Base-by-base conservation (phyloP, 139 green algal genomes). In the Chlorella sorokiniana region DNA sequence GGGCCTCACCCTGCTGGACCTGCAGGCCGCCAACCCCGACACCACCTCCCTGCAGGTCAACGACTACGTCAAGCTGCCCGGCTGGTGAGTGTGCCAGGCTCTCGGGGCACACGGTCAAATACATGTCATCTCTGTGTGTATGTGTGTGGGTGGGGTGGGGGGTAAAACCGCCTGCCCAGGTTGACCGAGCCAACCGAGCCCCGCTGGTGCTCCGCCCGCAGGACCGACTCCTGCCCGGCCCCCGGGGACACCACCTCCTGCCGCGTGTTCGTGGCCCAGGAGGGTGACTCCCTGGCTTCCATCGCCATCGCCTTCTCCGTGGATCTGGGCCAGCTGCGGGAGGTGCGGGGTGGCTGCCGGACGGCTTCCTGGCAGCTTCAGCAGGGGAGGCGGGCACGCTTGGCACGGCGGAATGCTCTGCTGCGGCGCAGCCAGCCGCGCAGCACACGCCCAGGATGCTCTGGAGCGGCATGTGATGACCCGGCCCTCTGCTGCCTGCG, bases 261-360 rank as follows among this genome's bases (percentile, higher is more conserved):
- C 75, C 76, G 82, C 44, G 63, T 80, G 23, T 86, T 84, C 75
- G 38, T 79, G 3, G 75, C 71, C 10, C 33, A 78, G 27, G 40
- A n/a, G 29, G 65, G 62, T 35, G 82, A 86, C 71, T 84, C 71
- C 25, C 31, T 86, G 38, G 48, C 75, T 59, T 45, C 44, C 37
- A 86, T 86, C n/a, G 75, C 82, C 72, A 67, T 65, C 16, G 63
- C 75, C 62, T 86, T 82, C 74, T 76, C 69, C 4, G 82, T 86
- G 27, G 38, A 79, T 37, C 61, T 78, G 22, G 31, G 20, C 18
- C 45, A 83, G 6, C 25, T 79, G 52, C 38, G 63, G 73, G 54
- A 77, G 52, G 42, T 62, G 41, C 11, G 68, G 10, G 41, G 33
- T 69, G 31, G 1, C 2, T 64, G 56, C 52, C 25, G 25, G 7